phyloP scores from a whole-genome alignment of 2,329 filamentous ascomycete species.

The Aschersonia sp. region DNA sequence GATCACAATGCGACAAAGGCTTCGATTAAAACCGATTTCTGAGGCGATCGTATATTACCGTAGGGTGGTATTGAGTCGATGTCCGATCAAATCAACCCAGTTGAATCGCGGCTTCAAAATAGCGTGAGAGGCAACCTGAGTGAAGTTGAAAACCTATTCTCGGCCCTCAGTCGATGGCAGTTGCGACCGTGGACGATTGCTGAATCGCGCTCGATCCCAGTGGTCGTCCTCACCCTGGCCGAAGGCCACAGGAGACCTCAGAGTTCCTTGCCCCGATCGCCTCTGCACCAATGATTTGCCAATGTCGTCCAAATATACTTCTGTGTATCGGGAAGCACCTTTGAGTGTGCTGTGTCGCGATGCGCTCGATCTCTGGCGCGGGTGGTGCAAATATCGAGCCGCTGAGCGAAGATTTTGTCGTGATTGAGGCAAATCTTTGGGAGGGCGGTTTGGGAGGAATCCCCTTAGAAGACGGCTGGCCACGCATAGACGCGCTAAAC shows the following conservation, averaged over 20 bases:
- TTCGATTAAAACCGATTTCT: not conserved
- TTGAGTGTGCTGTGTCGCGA: conserved; percentile 13
- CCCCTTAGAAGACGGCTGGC: conserved; percentile 24
- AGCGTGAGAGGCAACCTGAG: too few species aligned
- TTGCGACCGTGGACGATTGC: conserved; percentile 15
- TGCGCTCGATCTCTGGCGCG: conserved; percentile 37
- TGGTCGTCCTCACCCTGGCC: conserved; percentile 32
- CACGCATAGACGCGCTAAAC: conserved; percentile 19
- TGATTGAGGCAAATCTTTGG: conserved; percentile 24
- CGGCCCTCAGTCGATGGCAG: conserved; percentile 15
- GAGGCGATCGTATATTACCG: conserved; percentile 7
- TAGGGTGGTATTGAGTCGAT: not conserved
- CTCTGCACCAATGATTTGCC: conserved; percentile 23
- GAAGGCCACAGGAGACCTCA: conserved; percentile 31
- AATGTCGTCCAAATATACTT: conserved; percentile 19
- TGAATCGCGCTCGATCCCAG: conserved; percentile 26
- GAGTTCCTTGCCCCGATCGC: conserved; percentile 30
- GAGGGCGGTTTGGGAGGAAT: conserved; percentile 26
- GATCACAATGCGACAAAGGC: conserved; percentile 22
- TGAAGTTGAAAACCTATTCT: too few species aligned
- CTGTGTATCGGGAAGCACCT: conserved; percentile 17
- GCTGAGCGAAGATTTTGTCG: conserved; percentile 26
- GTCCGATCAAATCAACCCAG: not conserved
- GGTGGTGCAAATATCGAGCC: conserved; percentile 29
- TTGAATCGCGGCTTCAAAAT: too few species aligned